Conservation (phyloP, 2,329 filamentous ascomycete genomes). For the Chaetoscypha palmicola region DNA sequence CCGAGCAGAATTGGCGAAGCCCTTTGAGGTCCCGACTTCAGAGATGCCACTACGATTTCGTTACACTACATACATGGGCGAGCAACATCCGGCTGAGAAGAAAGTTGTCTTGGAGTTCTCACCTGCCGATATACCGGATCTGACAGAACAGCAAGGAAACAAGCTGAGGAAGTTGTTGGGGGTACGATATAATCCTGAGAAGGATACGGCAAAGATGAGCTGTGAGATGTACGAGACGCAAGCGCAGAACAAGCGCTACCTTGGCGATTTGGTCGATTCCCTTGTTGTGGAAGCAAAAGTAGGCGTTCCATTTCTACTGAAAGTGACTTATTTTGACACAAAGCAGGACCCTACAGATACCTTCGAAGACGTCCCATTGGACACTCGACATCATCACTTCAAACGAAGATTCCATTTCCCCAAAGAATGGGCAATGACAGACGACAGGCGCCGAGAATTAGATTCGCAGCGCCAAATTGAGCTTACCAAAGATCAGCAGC, state of each 20-base stretch:
- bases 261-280: constrained; percentile 68
- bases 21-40: constrained; percentile 64
- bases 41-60: constrained; percentile 79
- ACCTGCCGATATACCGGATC: constrained; percentile 60
- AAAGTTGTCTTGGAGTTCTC: constrained; percentile 94
- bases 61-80: constrained; percentile 94
- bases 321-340: constrained; percentile 12
- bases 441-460: constrained; percentile 58
- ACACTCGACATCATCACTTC: constrained; percentile 74
- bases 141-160: constrained; percentile 59
- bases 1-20: constrained; percentile 66
- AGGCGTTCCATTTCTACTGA: constrained; percentile 18
- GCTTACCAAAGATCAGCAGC: constrained; percentile 47
- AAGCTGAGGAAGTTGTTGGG: constrained; percentile 89
- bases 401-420: constrained; percentile 68
- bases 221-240: constrained; percentile 82
- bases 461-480: constrained; percentile 49
- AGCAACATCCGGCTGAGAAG: constrained; percentile 80
- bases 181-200: constrained; percentile 78
- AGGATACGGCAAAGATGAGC: constrained; percentile 77
- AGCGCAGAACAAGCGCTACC: constrained; percentile 94
- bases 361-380: constrained; percentile 84
- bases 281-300: constrained; percentile 70
- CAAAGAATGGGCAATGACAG: constrained; percentile 72
- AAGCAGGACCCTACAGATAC: constrained; percentile 62